Base-by-base conservation (phyloP, 768 basidiomycete genomes). In the Lactarius deliciosus region DNA sequence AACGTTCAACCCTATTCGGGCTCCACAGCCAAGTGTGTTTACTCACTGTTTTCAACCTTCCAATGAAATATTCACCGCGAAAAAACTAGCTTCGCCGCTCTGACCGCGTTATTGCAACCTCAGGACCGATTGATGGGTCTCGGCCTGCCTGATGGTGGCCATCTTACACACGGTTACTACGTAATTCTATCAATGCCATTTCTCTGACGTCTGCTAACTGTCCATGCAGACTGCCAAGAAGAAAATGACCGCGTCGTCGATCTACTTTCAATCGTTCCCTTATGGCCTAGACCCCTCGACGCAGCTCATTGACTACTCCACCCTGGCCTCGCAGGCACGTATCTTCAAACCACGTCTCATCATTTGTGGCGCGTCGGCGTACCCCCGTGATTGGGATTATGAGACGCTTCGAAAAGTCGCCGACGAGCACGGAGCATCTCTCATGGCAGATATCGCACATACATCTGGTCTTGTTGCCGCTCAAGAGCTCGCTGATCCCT, bases 1-100 rank as follows among this genome's bases (percentile, higher is more conserved):
- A 98, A 98, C 75, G 97, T 99, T 64, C 97, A 99, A 79, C 97
- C 97, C 8, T 99, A 98, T 80, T 97, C 95, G 73, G 92, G 93
- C 65, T 68, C 91, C 86, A 96, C 94, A 53, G 94, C 94, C 69
- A 96, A 96, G 92, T 94, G 75, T 50, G 89, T 80, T 38, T 36
- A 30, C 22, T 2, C 22, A 20, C 25, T 62, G 47, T 43, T 36
- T 22, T 57, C 13, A 9, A n/a, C 54, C 50, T 18, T 36, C 34
- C 34, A 16, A 53, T 38, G 41, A 45, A 28, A 40, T 25, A 60
- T 74, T 65, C 41, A 50, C 60, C 38, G 28, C 13, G 20, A 34
- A 53, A 57, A 40, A 15, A 40, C 55, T 70, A 96, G 92, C 86
- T 99, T 98, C 76, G 97, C 96, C 61, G 92, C 95, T 50, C 84